Evolutionary conservation across 2,329 filamentous ascomycete species (phyloP).

Genomic region (Neopestalotiopsis rosae): DNA sequence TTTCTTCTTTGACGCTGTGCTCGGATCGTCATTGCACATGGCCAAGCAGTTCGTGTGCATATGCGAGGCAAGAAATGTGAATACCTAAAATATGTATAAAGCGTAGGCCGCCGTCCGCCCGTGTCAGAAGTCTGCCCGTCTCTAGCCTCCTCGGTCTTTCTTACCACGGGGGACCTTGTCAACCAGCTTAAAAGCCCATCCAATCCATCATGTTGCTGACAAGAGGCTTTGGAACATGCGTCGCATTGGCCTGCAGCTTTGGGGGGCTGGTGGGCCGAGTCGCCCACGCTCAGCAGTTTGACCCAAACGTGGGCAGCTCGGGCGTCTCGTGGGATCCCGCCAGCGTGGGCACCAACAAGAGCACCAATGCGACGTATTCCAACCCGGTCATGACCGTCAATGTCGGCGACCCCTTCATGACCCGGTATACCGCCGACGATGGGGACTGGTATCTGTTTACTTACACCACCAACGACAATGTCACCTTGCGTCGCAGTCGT

Average conservation of each 20-base stretch:
- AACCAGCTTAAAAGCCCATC: too few relatives aligned
- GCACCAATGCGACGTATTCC: slow-evolving; percentile 42
- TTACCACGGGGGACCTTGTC: not conserved
- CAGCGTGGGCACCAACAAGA: slow-evolving; percentile 39
- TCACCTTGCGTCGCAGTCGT: slow-evolving; percentile 43
- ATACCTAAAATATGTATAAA: not conserved
- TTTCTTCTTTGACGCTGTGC: not conserved
- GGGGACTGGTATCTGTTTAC: slow-evolving; percentile 46
- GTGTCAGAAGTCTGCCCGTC: not conserved
- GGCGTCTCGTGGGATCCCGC: slow-evolving; percentile 35
- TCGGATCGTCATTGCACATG: not conserved
- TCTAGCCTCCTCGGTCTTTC: not conserved
- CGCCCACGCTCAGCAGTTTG: slow-evolving; percentile 34
- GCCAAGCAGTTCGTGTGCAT: not conserved
- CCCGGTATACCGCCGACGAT: slow-evolving; percentile 34
- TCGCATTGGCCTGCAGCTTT: slow-evolving; percentile 21
- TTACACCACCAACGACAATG: slow-evolving; percentile 44
- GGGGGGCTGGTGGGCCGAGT: slow-evolving; percentile 22
- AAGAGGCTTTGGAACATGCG: not conserved
- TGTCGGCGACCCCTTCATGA: slow-evolving; percentile 46
- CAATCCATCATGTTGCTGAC: not conserved
- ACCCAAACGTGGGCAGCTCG: slow-evolving; percentile 35
- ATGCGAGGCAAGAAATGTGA: not conserved
- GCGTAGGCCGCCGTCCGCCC: not conserved
- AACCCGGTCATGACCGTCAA: slow-evolving; percentile 46